A percentile compares a stretch with the other conserved stretches of the same genome.
These are phyloP conservation scores for Spongospora subterranea DNA, from an alignment of 208 protist genomes.

Conservation along the genomic window DNA sequence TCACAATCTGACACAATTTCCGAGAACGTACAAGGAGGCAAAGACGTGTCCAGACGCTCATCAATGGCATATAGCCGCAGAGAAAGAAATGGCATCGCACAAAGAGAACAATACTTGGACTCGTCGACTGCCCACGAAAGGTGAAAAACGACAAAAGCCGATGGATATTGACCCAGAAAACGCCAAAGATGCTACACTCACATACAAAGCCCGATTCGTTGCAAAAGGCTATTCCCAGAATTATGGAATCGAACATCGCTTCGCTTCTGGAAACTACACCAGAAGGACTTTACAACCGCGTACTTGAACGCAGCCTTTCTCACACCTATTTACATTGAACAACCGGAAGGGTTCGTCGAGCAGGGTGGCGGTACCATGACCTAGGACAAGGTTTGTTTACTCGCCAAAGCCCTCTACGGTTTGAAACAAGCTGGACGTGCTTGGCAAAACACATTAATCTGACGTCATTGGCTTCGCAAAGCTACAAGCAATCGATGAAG, in stretches of 20 bases:
- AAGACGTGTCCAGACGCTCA: background rate
- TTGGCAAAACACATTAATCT: background rate
- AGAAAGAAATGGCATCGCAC: background rate
- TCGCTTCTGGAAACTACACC: background rate
- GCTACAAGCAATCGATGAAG: too few species aligned
- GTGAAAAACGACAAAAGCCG: background rate
- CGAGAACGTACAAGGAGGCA: background rate
- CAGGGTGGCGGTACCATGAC: background rate
- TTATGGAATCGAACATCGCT: background rate
- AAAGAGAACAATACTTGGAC: constrained; percentile 31
- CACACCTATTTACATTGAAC: background rate
- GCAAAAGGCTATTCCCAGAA: constrained; percentile 7
- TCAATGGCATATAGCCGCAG: background rate
- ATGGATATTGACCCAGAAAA: constrained; percentile 6
- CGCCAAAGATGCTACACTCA: background rate
- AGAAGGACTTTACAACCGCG: too few species aligned
- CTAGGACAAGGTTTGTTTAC: background rate
- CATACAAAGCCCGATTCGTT: background rate
- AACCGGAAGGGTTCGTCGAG: background rate
- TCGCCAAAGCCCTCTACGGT: background rate
- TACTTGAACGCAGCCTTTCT: background rate
- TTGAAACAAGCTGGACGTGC: background rate
- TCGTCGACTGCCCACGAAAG: background rate
- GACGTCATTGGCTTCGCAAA: too few species aligned
- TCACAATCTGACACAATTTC: background rate